Conservation (phyloP, 2,329 filamentous ascomycete species). For the Erysiphe pulchra region DNA sequence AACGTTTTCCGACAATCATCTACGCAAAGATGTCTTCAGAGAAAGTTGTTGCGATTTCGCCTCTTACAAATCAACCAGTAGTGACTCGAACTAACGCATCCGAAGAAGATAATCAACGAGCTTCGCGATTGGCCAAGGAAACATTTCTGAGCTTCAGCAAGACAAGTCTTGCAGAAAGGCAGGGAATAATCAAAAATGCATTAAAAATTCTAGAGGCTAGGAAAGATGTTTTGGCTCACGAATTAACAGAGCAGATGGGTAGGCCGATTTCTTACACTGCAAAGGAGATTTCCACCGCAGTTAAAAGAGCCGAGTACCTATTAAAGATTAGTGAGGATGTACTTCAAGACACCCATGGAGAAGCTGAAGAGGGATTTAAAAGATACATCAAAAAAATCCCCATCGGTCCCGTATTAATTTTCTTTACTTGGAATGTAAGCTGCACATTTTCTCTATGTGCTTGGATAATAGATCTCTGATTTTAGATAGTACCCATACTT, state of each 20-base stretch:
- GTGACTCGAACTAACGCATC: constrained; percentile 55
- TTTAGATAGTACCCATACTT: constrained; percentile 62
- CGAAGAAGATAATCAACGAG: constrained; percentile 36
- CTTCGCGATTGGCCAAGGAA: constrained; percentile 46
- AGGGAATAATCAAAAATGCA: constrained; percentile 59
- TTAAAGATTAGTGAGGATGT: constrained; percentile 59
- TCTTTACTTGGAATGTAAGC: constrained; percentile 90
- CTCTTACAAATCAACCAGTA: constrained; percentile 64
- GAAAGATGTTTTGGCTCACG: constrained; percentile 57
- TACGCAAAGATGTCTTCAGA: constrained; percentile 30
- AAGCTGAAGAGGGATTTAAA: constrained; percentile 68
- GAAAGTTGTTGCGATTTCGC: constrained; percentile 58
- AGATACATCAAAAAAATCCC: constrained; percentile 74
- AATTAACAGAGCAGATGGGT: constrained; percentile 88
- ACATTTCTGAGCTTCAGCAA: constrained; percentile 57
- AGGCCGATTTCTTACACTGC: constrained; percentile 68
- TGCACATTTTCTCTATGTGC: not conserved
- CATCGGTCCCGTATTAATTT: constrained; percentile 62
- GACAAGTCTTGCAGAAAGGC: constrained; percentile 48
- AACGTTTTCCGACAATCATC: not conserved
- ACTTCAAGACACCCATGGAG: constrained; percentile 57
- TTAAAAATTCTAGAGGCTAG: constrained; percentile 42
- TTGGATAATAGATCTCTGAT: constrained; percentile 3
- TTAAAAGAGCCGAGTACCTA: constrained; percentile 66
- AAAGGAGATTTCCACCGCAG: constrained; percentile 62